phyloP scores from a whole-genome alignment of 2,329 filamentous ascomycete species.

The Aspergillus chevalieri region DNA sequence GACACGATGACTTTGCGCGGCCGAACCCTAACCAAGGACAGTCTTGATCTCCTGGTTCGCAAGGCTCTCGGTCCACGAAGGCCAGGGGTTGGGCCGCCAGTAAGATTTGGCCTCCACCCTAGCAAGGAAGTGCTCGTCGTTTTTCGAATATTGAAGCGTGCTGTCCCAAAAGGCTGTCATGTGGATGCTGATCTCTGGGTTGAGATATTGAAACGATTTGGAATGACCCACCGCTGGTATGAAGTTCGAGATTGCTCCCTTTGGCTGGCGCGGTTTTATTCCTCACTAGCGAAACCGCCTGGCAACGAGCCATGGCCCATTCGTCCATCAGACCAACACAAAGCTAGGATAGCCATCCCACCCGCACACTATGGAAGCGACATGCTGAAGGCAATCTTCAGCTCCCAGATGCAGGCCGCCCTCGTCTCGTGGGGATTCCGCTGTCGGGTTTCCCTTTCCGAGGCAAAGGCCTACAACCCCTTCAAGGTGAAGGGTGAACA shows the following conservation, averaged over 20 bases:
- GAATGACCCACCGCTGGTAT: conserved; percentile 49
- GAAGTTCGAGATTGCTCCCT: conserved; percentile 48
- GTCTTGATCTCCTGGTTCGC: conserved; percentile 40
- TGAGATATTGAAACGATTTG: conserved; percentile 55
- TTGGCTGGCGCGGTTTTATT: conserved; percentile 46
- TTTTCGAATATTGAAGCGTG: conserved; percentile 42
- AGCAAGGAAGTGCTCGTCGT: conserved; percentile 40
- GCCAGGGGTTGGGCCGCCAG: conserved; percentile 17
- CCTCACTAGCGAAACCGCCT: conserved; percentile 7
- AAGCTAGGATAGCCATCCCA: neutral
- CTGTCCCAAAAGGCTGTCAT: conserved; percentile 40
- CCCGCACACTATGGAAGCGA: conserved; percentile 11
- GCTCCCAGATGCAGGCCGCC: conserved; percentile 37
- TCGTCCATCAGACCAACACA: conserved; percentile 3
- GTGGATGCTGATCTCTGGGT: conserved; percentile 47
- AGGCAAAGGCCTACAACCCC: conserved; percentile 13
- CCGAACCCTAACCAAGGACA: conserved; percentile 38
- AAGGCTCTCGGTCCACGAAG: conserved; percentile 26
- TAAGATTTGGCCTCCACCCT: conserved; percentile 20
- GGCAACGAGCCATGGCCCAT: conserved; percentile 6
- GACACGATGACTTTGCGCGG: conserved; percentile 47
- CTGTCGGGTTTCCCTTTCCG: conserved; percentile 17
- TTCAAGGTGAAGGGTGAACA: conserved; percentile 13
- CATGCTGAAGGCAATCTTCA: conserved; percentile 39
- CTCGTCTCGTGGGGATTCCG: conserved; percentile 48